Percentiles rank a stretch among this genome's conserved stretches.
phyloP scores from a whole-genome alignment of 2,329 filamentous ascomycete species.

The Phialophora chinensis region DNA sequence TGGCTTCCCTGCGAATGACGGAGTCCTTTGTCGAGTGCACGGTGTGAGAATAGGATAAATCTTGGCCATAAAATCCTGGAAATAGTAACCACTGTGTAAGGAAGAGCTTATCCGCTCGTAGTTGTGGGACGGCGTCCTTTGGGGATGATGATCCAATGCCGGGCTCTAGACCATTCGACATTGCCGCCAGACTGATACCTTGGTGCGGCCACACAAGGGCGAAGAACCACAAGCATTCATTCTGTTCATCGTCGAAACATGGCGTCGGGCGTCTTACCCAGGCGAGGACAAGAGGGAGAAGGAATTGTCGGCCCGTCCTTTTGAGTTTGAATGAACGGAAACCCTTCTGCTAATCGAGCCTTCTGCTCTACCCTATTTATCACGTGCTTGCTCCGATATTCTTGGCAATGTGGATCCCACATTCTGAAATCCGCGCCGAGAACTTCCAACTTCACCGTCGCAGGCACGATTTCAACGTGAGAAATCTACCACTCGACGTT shows the following conservation, averaged over 20 bases:
- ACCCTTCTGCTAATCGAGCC: not conserved
- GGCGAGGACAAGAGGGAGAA: not conserved
- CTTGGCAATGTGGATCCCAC: slow-evolving; percentile 23
- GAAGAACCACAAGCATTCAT: not conserved
- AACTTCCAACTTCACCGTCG: slow-evolving; percentile 12
- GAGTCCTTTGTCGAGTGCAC: not conserved
- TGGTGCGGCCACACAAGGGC: not conserved
- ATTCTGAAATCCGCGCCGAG: slow-evolving; percentile 18
- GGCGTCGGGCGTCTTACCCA: not conserved
- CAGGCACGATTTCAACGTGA: slow-evolving; percentile 11
- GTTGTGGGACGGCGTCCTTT: not conserved
- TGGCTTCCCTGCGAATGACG: not conserved
- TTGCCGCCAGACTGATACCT: not conserved
- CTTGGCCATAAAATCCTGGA: too few relatives aligned
- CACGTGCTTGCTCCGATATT: not conserved
- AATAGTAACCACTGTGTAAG: too few relatives aligned
- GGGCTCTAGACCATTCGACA: not conserved
- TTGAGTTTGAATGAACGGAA: not conserved
- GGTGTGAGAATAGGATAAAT: not conserved
- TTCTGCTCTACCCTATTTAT: not conserved
- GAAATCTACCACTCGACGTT: not conserved
- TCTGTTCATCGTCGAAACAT: not conserved
- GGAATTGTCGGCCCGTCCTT: not conserved
- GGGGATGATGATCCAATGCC: not conserved
- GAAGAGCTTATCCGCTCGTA: not conserved